Evolutionary conservation across 1,284 basidiomycete genomes (phyloP), one percentile per base, ranked within the genome.

Genomic region (Marasmius fiardii): DNA sequence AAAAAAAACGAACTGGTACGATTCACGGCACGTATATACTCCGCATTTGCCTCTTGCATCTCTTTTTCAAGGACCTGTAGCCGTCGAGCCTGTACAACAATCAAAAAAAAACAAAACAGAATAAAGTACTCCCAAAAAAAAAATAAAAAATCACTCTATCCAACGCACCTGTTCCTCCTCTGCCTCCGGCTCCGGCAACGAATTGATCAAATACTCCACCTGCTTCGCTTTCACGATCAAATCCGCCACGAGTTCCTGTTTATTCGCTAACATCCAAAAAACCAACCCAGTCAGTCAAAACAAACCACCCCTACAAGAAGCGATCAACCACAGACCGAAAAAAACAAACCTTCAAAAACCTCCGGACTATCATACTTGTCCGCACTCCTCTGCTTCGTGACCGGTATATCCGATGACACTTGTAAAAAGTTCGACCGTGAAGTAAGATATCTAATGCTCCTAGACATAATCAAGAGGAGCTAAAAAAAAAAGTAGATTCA

Each of bases 381-480:
- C 21, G 80, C 74, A 58, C 85, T 83, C 37, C 86, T 75, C 63
- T 83, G 77, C 66, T 91, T 90, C 24, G 89, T 92, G 59, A 92
- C 72, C 18, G 90, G 90, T 45, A 92, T 78, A 37, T 87, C 81
- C 24, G 76, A 71, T 64, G 83, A 86, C 67, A 92, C 80, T 71
- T 90, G 89, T 51, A 81, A 67, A 64, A 92, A 92, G 63, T 84
- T 84, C 50, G 88, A 75, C 43, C 85, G 80, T 31, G 84, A 79
- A 5, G 86, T 88, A 57, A 93, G 79, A 71, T 93, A 92, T 43
- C 79, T 76, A 58, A 93, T 80, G 61, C 78, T 87, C 60, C 80
- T 85, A 54, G 86, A 86, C 90, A 92, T 92, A 69, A 93, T 92
- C 60, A 79, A 84, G 60, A 93, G 79, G 64, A 93, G 81, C 88